Evolutionary conservation across 1,139 yeast genomes (phyloP).

Genomic region (Taiozyma sp.): DNA sequence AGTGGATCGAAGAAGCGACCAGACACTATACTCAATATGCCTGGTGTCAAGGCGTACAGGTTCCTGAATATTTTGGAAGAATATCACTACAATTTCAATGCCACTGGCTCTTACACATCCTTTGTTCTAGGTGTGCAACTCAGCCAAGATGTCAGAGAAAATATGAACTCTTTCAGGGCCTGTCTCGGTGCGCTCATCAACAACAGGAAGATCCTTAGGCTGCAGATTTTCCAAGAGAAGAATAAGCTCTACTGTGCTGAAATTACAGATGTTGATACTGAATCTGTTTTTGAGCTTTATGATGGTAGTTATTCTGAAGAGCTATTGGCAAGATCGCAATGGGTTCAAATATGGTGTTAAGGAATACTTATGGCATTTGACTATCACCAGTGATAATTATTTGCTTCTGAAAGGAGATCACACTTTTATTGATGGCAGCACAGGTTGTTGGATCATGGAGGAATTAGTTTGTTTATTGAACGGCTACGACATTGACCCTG

Average conservation of each 20-base stretch:
- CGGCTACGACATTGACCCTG: background rate
- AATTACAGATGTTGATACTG: background rate
- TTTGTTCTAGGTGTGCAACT: background rate
- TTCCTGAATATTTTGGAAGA: background rate
- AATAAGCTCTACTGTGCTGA: background rate
- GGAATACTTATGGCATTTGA: background rate
- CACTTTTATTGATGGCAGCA: conserved; percentile 1
- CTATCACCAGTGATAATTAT: background rate
- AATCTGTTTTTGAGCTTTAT: background rate
- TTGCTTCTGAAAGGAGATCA: background rate
- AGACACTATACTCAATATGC: conserved; percentile 30
- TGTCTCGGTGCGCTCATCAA: background rate
- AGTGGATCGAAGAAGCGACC: background rate
- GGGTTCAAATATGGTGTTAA: background rate
- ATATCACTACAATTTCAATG: background rate
- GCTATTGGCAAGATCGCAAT: background rate
- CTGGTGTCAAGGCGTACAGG: background rate
- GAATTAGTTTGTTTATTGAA: background rate
- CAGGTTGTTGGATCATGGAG: background rate
- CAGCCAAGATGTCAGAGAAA: background rate
- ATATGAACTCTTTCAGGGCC: background rate
- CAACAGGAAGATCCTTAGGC: background rate
- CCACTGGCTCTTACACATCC: background rate
- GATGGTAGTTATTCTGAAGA: background rate
- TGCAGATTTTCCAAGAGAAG: background rate